phyloP scores from a whole-genome alignment of 2,329 filamentous ascomycete genomes.

The Phaeosphaeria sp. region DNA sequence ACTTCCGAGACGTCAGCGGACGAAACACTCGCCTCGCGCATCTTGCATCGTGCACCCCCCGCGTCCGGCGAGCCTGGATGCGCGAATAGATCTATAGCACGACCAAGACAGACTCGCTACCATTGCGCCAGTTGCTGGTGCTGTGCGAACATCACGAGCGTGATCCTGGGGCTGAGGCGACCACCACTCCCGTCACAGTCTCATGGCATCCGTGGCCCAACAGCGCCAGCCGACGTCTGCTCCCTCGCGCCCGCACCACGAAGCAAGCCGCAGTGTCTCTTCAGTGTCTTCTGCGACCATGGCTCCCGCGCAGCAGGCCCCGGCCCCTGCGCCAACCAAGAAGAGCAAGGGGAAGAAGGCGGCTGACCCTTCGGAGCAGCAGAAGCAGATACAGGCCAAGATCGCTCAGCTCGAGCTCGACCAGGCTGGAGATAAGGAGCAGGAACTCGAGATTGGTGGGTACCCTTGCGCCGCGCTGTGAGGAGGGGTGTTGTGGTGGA shows the following conservation, averaged over 20 bases:
- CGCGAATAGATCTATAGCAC: conserved; percentile 12
- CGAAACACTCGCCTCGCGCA: conserved; percentile 20
- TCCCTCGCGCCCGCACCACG: conserved; percentile 44
- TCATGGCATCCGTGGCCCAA: conserved; percentile 47
- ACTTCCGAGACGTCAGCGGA: conserved; percentile 37
- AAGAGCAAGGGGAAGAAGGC: conserved; percentile 86
- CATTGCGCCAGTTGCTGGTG: not conserved
- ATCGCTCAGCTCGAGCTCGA: conserved; percentile 96
- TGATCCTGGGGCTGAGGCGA: conserved; percentile 16
- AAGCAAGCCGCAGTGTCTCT: conserved; percentile 49
- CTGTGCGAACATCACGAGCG: conserved; percentile 16
- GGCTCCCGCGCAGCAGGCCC: conserved; percentile 53
- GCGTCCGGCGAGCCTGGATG: conserved; percentile 21
- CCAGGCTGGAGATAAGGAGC: conserved; percentile 90
- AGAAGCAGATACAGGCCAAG: conserved; percentile 88
- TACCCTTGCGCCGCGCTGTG: conserved; percentile 17
- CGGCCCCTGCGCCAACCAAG: conserved; percentile 66
- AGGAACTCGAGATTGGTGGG: conserved; percentile 91
- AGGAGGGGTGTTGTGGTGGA: not conserved
- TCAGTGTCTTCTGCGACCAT: conserved; percentile 52
- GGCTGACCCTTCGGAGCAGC: conserved; percentile 84
- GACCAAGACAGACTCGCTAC: conserved; percentile 7
- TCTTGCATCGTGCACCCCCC: conserved; percentile 5
- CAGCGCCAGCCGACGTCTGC: conserved; percentile 41
- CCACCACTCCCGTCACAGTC: conserved; percentile 22